A percentile compares a stretch with the other conserved stretches of the same genome.
Evolutionary conservation across 2,329 filamentous ascomycete genomes (phyloP).

Genomic region (Thelonectria blattea): DNA sequence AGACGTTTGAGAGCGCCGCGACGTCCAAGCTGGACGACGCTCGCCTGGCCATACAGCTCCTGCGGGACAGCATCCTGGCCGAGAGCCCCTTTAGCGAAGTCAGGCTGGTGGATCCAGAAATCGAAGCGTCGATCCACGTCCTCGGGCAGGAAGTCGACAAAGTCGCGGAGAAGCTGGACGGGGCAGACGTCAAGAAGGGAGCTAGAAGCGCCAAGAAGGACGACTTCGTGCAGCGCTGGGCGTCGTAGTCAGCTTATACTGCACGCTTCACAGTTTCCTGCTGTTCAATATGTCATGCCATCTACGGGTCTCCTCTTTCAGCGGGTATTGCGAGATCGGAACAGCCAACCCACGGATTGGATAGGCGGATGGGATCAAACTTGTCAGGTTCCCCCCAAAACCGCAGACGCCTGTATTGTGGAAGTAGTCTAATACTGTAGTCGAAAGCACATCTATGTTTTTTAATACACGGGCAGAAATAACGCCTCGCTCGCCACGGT

Average conservation of each 20-base stretch:
- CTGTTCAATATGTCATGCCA: not conserved
- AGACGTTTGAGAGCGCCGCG: constrained; percentile 54
- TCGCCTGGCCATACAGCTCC: constrained; percentile 53
- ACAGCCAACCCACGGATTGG: not conserved
- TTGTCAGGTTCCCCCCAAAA: not conserved
- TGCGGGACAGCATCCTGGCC: constrained; percentile 59
- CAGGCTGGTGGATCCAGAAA: constrained; percentile 58
- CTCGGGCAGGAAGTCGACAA: constrained; percentile 53
- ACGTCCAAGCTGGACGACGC: constrained; percentile 54
- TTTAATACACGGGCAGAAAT: constrained; percentile 15
- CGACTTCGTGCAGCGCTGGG: constrained; percentile 51
- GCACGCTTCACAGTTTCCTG: not conserved
- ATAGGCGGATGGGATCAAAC: not conserved
- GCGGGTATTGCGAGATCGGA: not conserved
- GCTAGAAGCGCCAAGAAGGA: constrained; percentile 55
- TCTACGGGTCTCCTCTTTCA: not conserved
- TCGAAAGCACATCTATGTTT: constrained; percentile 19
- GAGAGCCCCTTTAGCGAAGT: constrained; percentile 58
- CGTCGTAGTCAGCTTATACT: not conserved
- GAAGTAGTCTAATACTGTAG: constrained; percentile 19
- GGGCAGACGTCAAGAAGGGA: constrained; percentile 46
- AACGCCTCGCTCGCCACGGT: constrained; percentile 14
- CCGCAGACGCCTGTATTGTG: constrained; percentile 18
- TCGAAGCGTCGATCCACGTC: constrained; percentile 56
- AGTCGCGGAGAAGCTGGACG: constrained; percentile 47